phyloP scores from a whole-genome alignment of 345 rosid species.

The Salix viminalis region DNA sequence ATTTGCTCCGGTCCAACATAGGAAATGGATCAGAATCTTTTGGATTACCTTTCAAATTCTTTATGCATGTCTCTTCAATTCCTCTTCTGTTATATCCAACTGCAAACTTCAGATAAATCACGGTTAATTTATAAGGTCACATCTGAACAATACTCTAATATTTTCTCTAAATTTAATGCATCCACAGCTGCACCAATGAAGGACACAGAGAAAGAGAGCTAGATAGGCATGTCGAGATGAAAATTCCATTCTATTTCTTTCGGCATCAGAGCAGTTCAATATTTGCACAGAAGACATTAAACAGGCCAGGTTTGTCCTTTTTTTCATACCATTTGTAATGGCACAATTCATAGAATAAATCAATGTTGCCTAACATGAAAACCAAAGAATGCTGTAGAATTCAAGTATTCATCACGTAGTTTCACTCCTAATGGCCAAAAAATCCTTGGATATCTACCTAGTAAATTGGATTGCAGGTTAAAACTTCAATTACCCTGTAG shows the following conservation, averaged over 20 bases:
- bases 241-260: neutral
- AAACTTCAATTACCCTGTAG: neutral
- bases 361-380: neutral
- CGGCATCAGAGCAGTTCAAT: neutral
- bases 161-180: neutral
- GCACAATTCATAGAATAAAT: neutral
- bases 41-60: conserved; percentile 33
- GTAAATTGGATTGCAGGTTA: neutral
- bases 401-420: neutral
- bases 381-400: neutral
- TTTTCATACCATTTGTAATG: no score
- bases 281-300: neutral
- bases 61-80: conserved; percentile 50
- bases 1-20: conserved; percentile 66
- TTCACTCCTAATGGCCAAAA: neutral
- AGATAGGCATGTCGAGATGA: neutral
- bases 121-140: neutral
- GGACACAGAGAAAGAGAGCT: neutral
- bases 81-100: conserved; percentile 90
- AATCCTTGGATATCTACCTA: neutral
- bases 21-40: conserved; percentile 39
- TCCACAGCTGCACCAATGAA: neutral
- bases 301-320: no score
- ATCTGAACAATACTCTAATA: neutral
- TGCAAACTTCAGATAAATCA: conserved; percentile 56